A percentile compares a stretch with the other conserved stretches of the same genome.
These are phyloP conservation scores for Suillus plorans DNA, from an alignment of 768 basidiomycete genomes.

Conservation along the genomic window DNA sequence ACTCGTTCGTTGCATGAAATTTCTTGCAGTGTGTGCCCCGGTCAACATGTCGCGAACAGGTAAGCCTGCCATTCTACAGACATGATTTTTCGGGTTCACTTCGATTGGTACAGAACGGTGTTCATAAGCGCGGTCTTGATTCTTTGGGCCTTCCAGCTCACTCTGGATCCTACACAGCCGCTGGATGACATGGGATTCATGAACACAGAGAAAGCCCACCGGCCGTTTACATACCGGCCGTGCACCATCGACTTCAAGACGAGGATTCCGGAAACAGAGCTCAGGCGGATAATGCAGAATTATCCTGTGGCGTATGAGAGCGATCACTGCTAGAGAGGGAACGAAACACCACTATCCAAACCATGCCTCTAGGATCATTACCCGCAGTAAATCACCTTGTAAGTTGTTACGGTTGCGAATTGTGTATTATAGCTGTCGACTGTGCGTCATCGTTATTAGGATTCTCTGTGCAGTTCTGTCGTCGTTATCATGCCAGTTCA, in stretches of 20 bases:
- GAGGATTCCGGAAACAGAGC: constrained; percentile 17
- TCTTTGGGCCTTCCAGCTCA: constrained; percentile 38
- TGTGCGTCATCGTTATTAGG: not conserved
- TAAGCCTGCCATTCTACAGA: constrained; percentile 29
- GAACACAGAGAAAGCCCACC: constrained; percentile 24
- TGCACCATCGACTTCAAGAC: constrained; percentile 56
- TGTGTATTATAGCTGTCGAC: not conserved
- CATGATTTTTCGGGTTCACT: not conserved
- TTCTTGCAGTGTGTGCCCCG: constrained; percentile 50
- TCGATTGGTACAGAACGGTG: constrained; percentile 41
- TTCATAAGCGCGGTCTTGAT: constrained; percentile 61
- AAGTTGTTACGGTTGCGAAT: not conserved
- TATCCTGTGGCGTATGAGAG: not conserved
- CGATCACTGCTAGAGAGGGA: not conserved
- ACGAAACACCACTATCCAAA: not conserved
- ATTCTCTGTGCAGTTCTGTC: not conserved
- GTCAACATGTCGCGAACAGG: constrained; percentile 1
- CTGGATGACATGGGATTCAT: constrained; percentile 51
- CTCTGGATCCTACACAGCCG: not conserved
- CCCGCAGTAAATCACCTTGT: not conserved
- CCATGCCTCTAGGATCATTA: not conserved
- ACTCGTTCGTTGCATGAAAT: not conserved
- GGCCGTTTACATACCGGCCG: constrained; percentile 37
- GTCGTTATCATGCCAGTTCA: not conserved
- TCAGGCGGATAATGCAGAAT: not conserved